Evolutionary conservation across 371 early-diverging fungal genomes (phyloP).

Genomic region (Rhizopus delemar): DNA sequence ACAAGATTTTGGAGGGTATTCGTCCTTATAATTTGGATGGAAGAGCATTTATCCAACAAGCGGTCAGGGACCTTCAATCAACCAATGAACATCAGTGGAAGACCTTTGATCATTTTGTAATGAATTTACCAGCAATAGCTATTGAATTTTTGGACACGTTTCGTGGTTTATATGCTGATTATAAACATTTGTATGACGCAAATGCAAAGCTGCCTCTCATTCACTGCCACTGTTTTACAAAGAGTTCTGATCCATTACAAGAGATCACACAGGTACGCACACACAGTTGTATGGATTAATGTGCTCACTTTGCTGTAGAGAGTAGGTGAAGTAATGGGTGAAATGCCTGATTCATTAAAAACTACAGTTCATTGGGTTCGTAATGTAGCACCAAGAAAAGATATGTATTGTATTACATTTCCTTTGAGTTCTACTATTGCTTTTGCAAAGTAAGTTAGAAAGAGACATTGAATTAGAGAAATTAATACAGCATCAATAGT

Average conservation of each 20-base stretch:
- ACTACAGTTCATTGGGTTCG: conserved; percentile 76
- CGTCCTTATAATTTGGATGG: conserved; percentile 89
- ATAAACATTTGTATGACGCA: conserved; percentile 36
- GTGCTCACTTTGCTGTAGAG: conserved; percentile 31
- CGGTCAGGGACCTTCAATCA: conserved; percentile 56
- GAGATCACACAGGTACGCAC: conserved; percentile 67
- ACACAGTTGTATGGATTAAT: conserved; percentile 44
- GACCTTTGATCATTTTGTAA: conserved; percentile 92
- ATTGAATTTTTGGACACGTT: conserved; percentile 92
- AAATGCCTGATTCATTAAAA: conserved; percentile 46
- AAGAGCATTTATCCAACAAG: conserved; percentile 81
- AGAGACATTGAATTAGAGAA: background rate
- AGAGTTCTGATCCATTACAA: conserved; percentile 65
- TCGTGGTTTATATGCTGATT: conserved; percentile 65
- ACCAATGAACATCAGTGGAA: conserved; percentile 44
- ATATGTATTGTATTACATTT: conserved; percentile 95
- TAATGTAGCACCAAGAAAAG: conserved; percentile 96
- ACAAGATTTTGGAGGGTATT: conserved; percentile 79
- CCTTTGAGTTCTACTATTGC: conserved; percentile 63
- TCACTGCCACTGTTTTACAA: conserved; percentile 95
- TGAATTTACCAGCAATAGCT: conserved; percentile 97
- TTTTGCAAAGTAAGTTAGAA: conserved; percentile 34
- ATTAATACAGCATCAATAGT: conserved; percentile 4
- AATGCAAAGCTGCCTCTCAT: conserved; percentile 73
- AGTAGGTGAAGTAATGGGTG: conserved; percentile 57